Base-by-base conservation (phyloP, 176 grass and related monocot genomes). In the Musa troglodytarum region DNA sequence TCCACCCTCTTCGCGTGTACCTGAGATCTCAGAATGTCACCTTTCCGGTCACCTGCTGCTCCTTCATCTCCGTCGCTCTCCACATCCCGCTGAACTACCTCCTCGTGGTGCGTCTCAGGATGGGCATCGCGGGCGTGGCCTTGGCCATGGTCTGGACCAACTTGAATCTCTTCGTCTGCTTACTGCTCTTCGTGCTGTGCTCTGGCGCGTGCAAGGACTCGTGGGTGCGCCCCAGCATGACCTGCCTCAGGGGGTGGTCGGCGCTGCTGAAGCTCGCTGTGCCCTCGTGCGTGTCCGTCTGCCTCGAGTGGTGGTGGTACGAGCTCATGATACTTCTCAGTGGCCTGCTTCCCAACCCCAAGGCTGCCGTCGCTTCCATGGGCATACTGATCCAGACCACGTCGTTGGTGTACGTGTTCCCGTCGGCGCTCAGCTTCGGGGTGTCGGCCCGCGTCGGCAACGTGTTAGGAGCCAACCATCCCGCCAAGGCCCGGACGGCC, bases 271-370 rank as follows among this genome's bases (percentile, higher is more conserved):
- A 77, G 9, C 95, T 99, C 25, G 86, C 95, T 25, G 79, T 92
- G 0, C 95, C 95, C 10, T 91, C 95, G 1, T 92, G 90, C 53
- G 82, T 78, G 10, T 92, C 95, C 2, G 95, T 99, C 0, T 99
- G 95, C 78, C 83, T 73, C 71, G 71, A 73, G 71, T 73, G 71
- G 71, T 73, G 71, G 71, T 73, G 71, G 71, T 73, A 73, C 79
- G 95, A 99, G 81, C 82, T 99, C 80, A 99, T 99, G 90, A 99
- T 99, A 76, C 85, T 99, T 80, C 88, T 94, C 15, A 91, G 90
- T 54, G 95, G 95, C 1, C 86, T 99, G 59, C 88, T 99, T 1
- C 51, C 76, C 68, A 85, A 94, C 63, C 95, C 90, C 51, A 87
- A 80, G 73, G 87, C 90, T 49, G 82, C 95, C 65, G 90, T 99